Percentiles rank a stretch among this genome's conserved stretches.
Evolutionary conservation across 805 yeast species (phyloP).

Genomic region (Candida schatavii): DNA sequence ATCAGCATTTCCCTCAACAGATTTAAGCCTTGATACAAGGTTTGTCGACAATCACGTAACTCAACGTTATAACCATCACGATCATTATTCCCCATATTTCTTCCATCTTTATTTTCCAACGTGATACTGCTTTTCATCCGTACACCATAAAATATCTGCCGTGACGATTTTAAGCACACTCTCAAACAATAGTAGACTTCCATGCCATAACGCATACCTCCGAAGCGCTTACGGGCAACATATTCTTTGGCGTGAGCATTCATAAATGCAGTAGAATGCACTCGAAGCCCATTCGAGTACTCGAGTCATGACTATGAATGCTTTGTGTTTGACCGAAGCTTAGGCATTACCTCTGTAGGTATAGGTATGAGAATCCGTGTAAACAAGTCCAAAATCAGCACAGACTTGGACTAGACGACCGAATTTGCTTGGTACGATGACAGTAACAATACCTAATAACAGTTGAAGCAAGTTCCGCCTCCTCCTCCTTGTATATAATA

Average conservation of each 20-base stretch:
- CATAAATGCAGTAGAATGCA: constrained; percentile 8
- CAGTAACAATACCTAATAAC: background rate
- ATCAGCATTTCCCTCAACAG: too few species aligned
- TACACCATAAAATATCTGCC: background rate
- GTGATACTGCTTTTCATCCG: constrained; percentile 1
- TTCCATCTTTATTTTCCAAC: too few species aligned
- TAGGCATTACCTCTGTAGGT: constrained; percentile 11
- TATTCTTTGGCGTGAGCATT: constrained; percentile 12
- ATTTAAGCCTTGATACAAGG: too few species aligned
- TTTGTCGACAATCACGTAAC: too few species aligned
- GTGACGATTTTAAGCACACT: background rate
- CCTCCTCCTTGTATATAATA: too few species aligned
- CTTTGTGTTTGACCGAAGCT: constrained; percentile 11
- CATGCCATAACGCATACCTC: constrained; percentile 10
- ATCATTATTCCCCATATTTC: too few species aligned
- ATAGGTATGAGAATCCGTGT: constrained; percentile 7
- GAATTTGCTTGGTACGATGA: constrained; percentile 7
- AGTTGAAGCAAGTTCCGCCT: background rate
- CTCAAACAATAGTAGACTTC: constrained; percentile 9
- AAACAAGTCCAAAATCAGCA: background rate
- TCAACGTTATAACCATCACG: too few species aligned
- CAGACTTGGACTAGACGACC: constrained; percentile 10
- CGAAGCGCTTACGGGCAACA: constrained; percentile 8
- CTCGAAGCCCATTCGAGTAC: constrained; percentile 11
- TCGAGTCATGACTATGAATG: constrained; percentile 11